phyloP scores from a whole-genome alignment of 2,329 filamentous ascomycete genomes.

The Aureobasidium sp. region DNA sequence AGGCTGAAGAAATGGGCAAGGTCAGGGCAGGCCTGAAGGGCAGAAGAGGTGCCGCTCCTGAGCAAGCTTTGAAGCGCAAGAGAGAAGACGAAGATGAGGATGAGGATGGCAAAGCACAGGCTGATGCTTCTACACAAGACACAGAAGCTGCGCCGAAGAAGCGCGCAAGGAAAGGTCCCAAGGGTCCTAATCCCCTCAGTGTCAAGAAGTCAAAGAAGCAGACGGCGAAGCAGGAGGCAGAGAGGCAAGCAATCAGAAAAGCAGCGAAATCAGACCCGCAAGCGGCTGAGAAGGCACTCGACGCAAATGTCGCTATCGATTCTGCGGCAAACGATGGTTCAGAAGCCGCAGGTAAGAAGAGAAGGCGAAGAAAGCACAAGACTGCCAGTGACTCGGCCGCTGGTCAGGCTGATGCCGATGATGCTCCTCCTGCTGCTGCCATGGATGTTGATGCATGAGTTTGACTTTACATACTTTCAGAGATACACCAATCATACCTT shows the following conservation, averaged over 20 bases:
- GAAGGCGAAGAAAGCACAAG: constrained; percentile 24
- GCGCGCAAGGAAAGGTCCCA: constrained; percentile 54
- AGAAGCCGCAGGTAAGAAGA: constrained; percentile 22
- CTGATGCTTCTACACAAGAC: constrained; percentile 40
- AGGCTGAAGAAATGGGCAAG: constrained; percentile 66
- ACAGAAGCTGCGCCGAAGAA: constrained; percentile 39
- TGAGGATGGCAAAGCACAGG: constrained; percentile 25
- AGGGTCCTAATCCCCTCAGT: constrained; percentile 64
- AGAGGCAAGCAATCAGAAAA: constrained; percentile 18
- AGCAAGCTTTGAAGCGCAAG: constrained; percentile 26
- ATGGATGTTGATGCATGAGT: constrained; percentile 14
- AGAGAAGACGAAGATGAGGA: constrained; percentile 23
- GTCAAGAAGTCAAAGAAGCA: constrained; percentile 61
- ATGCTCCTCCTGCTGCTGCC: not conserved
- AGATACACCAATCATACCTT: constrained; percentile 14
- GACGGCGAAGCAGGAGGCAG: constrained; percentile 15
- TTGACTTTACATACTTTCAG: not conserved
- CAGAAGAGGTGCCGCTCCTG: constrained; percentile 20
- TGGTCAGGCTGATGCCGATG: constrained; percentile 18
- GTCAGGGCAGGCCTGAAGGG: constrained; percentile 59
- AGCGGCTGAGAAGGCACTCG: constrained; percentile 21
- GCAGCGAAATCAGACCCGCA: constrained; percentile 25
- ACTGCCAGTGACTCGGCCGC: constrained; percentile 12
- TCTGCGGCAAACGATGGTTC: constrained; percentile 5
- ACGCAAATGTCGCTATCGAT: constrained; percentile 6